Evolutionary conservation across 2,329 filamentous ascomycete species (phyloP).

Genomic region (Trichoderma guizhouense): DNA sequence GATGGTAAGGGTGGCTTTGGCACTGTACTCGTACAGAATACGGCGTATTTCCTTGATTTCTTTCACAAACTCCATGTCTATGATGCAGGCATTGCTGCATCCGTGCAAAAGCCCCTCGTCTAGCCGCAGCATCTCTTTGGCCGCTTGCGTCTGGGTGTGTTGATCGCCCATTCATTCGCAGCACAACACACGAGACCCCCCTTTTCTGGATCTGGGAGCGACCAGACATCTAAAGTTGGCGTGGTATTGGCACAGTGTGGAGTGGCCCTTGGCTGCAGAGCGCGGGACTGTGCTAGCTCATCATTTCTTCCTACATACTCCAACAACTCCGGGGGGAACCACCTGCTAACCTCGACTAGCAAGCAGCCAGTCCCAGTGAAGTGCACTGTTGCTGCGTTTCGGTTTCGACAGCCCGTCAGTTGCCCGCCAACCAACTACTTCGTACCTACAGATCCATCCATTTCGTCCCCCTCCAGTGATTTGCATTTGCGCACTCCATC

Average conservation of each 20-base stretch:
- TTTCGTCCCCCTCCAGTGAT: not conserved
- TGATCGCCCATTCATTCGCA: constrained; percentile 6
- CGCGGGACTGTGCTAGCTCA: not conserved
- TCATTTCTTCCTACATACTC: not conserved
- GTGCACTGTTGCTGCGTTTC: not conserved
- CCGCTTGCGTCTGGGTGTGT: not conserved
- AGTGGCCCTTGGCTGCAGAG: not conserved
- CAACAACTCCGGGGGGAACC: not conserved
- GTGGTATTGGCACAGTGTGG: not conserved
- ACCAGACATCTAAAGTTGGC: not conserved
- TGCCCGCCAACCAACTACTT: not conserved
- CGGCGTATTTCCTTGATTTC: too few species aligned
- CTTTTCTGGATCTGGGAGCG: constrained; percentile 10
- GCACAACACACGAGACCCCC: not conserved
- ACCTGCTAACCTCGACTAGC: not conserved
- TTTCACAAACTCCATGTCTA: too few species aligned
- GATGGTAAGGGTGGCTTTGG: not conserved
- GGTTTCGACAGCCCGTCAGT: not conserved
- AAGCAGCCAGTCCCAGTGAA: not conserved
- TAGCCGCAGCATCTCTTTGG: not conserved
- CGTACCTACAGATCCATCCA: too few species aligned
- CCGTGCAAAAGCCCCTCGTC: not conserved
- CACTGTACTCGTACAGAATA: not conserved
- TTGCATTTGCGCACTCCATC: not conserved
- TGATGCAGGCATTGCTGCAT: not conserved